Conservation (phyloP, 1,284 basidiomycete genomes). For the Sparassis latifolia region DNA sequence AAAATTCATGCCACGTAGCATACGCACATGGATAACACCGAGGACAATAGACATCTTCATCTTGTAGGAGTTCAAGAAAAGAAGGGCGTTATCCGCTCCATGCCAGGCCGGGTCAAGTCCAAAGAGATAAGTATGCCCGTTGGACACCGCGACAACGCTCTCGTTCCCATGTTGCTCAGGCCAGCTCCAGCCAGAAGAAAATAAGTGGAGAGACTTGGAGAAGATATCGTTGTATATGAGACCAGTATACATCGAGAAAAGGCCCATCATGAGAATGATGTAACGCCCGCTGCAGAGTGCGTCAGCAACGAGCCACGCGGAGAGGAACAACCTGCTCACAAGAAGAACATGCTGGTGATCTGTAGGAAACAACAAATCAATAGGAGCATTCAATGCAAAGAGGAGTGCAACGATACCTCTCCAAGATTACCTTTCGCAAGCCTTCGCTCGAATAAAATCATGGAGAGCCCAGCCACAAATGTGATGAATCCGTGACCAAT, state of each 20-base stretch:
- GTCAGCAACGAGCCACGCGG: background rate
- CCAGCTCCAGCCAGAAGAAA: constrained; percentile 87
- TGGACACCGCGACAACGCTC: constrained; percentile 48
- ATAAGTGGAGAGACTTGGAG: constrained; percentile 88
- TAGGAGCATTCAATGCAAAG: background rate
- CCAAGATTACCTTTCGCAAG: constrained; percentile 73
- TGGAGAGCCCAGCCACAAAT: constrained; percentile 68
- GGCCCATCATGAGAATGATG: constrained; percentile 96
- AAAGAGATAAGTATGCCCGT: constrained; percentile 79
- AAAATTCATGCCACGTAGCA: constrained; percentile 5
- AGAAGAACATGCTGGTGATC: constrained; percentile 92
- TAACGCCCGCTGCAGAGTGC: constrained; percentile 75
- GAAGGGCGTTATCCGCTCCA: constrained; percentile 84
- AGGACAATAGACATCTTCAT: constrained; percentile 99
- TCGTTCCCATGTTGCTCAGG: constrained; percentile 41
- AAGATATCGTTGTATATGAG: constrained; percentile 99
- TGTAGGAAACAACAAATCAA: constrained; percentile 27
- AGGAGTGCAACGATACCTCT: constrained; percentile 48
- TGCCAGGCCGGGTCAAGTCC: constrained; percentile 97
- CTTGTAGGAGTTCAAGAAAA: constrained; percentile 99
- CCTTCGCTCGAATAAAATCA: constrained; percentile 84
- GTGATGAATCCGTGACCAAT: constrained; percentile 94
- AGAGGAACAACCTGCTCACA: constrained; percentile 42
- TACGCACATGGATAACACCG: constrained; percentile 90
- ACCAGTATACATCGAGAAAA: constrained; percentile 94